Conservation (phyloP, 805 yeast genomes). For the Yamadazyma endophytica region DNA sequence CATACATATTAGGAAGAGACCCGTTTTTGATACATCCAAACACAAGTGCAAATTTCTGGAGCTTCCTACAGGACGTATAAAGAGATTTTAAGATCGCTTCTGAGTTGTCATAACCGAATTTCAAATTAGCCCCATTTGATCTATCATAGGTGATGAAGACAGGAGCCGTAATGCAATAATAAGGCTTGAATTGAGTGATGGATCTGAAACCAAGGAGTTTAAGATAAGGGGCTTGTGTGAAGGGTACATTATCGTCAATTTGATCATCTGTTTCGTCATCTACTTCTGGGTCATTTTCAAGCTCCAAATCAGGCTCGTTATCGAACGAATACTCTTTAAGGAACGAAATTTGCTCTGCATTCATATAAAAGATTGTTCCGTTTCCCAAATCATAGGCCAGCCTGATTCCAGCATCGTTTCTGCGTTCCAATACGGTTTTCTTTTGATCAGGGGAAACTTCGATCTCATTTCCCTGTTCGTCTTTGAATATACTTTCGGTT, state of each 20-base stretch:
- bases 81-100: slow-evolving; percentile 62
- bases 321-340: slow-evolving; percentile 33
- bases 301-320: slow-evolving; percentile 15
- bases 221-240: slow-evolving; percentile 44
- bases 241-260: slow-evolving; percentile 14
- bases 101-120: slow-evolving; percentile 56
- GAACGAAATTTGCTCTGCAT: slow-evolving; percentile 20
- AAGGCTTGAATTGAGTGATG: slow-evolving; percentile 41
- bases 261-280: slow-evolving; percentile 13
- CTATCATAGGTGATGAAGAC: slow-evolving; percentile 64
- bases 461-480: slow-evolving; percentile 42
- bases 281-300: slow-evolving; percentile 11
- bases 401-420: slow-evolving; percentile 32
- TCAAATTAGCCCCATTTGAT: slow-evolving; percentile 33
- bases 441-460: slow-evolving; percentile 31
- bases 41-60: slow-evolving; percentile 57
- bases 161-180: slow-evolving; percentile 51
- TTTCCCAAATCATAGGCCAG: slow-evolving; percentile 22
- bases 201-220: slow-evolving; percentile 67
- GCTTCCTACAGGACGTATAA: slow-evolving; percentile 52
- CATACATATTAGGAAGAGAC: slow-evolving; percentile 53
- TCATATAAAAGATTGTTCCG: slow-evolving; percentile 20
- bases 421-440: slow-evolving; percentile 27
- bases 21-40: slow-evolving; percentile 63
- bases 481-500: slow-evolving; percentile 37